A percentile compares a stretch with the other conserved stretches of the same genome.
phyloP scores from a whole-genome alignment of 495 filamentous ascomycete genomes.

The Neurospora sp. region DNA sequence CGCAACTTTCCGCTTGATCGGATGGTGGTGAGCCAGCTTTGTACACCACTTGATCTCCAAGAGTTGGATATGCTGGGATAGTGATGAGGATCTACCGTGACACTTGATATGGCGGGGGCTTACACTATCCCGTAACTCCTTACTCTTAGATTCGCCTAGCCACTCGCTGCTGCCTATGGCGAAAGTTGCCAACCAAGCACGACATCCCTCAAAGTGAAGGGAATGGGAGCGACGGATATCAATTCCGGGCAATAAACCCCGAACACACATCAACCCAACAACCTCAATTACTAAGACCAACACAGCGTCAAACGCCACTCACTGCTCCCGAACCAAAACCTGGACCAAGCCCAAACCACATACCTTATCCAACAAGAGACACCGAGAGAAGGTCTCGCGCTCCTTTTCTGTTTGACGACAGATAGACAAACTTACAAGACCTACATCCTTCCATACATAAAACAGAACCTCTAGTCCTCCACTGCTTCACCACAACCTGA shows the following conservation, averaged over 20 bases:
- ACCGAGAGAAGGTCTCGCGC: neutral
- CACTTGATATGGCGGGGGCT: neutral
- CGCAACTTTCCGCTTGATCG: neutral
- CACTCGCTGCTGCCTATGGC: neutral
- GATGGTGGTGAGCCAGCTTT: neutral
- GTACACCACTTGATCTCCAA: neutral
- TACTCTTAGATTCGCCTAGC: neutral
- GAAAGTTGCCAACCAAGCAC: neutral
- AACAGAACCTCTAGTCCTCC: neutral
- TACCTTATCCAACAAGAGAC: neutral
- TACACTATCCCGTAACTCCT: neutral
- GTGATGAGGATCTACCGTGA: neutral
- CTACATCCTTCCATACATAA: neutral
- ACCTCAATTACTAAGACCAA: neutral
- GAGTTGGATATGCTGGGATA: neutral
- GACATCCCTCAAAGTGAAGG: neutral
- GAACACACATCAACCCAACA: neutral
- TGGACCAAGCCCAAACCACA: neutral
- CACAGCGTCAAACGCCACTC: neutral
- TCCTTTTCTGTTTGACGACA: neutral
- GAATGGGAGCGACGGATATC: neutral
- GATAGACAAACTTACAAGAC: neutral
- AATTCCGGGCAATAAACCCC: neutral
- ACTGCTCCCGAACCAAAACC: neutral
- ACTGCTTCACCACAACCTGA: neutral